A percentile compares a stretch with the other conserved stretches of the same genome.
phyloP scores from a whole-genome alignment of 306 rosid species.

The Crataegus laevigata region DNA sequence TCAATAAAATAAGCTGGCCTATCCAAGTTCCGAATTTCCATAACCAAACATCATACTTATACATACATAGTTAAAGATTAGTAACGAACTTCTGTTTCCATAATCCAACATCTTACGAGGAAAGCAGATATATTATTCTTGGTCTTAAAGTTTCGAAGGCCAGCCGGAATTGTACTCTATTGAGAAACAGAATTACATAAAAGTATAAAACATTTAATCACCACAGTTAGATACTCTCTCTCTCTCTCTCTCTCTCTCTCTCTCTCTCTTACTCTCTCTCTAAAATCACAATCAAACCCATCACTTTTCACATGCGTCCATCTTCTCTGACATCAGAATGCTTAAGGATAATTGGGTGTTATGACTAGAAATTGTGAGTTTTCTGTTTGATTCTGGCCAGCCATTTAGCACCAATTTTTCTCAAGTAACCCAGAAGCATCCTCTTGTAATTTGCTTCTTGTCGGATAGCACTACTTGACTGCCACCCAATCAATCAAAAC shows the following conservation, averaged over 20 bases:
- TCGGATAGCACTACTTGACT: not conserved
- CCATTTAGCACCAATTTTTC: slow-evolving; percentile 1
- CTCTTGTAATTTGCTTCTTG: slow-evolving; percentile 5
- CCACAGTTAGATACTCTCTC: not conserved
- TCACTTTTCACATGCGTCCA: slow-evolving; percentile 11
- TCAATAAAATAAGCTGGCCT: not conserved
- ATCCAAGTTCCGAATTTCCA: not conserved
- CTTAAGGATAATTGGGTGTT: not conserved
- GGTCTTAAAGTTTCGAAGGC: not conserved
- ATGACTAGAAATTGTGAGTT: not conserved
- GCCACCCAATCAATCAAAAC: not conserved
- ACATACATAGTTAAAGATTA: not conserved
- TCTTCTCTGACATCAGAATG: not conserved
- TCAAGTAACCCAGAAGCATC: not conserved
- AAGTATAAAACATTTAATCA: too few relatives aligned
- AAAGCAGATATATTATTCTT: not conserved
- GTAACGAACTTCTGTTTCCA: not conserved
- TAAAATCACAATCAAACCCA: not conserved
- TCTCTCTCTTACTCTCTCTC: not conserved
- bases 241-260: too few relatives aligned
- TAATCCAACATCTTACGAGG: not conserved
- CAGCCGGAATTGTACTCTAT: not conserved
- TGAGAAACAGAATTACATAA: not conserved
- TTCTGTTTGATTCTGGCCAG: not conserved
- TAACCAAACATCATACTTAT: not conserved